Evolutionary conservation across 2,329 filamentous ascomycete genomes (phyloP), one percentile per base, ranked within the genome.

Genomic region (Clarireedia hainanense): DNA sequence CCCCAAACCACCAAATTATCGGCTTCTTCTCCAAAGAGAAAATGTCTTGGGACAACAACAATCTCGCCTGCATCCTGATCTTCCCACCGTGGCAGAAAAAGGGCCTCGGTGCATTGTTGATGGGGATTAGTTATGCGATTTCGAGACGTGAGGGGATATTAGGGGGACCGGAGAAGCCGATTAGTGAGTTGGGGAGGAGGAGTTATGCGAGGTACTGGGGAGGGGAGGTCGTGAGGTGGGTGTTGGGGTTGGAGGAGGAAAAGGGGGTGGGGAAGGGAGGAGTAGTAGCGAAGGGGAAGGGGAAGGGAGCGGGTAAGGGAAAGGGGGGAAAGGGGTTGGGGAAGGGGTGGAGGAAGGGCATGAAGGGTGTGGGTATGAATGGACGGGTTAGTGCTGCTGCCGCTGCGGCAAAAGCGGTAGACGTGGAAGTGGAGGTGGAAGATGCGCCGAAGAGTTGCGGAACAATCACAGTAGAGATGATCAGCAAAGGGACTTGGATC

Each of bases 21-120:
- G 94, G 94, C n/a, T 97, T 97, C 78, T 99, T 97, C 75, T 95
- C 89, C 61, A 97, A 99, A 70, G 94, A 99, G 72, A 97, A 97
- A 71, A 88, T 96, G 77, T 96, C 90, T 3, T 99, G 94, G 92
- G 94, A 99, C 67, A 91, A 92, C 67, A 97, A 99, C 72, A 99
- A 97, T 63, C 79, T 99, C 5, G 94, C 94, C 1, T 99, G 94
- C 69, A 99, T 99, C 64, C 78, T 97, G 6, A 81, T 97, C 15
- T 97, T 97, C 67, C 94, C 94, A 1, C 94, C 94, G 0, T 97
- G 92, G 84, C 92, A 97, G 72, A 85, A 88, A 60, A 91, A 90
- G 62, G 91, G 92, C 1, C 79, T 97, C 0, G 94, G 94, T 0
- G 84, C 89, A 51, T 75, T 97, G 50, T 78, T 99, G 34, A 97